Evolutionary conservation across 306 rosid species (phyloP).

Genomic region (Inga leiocalycina): DNA sequence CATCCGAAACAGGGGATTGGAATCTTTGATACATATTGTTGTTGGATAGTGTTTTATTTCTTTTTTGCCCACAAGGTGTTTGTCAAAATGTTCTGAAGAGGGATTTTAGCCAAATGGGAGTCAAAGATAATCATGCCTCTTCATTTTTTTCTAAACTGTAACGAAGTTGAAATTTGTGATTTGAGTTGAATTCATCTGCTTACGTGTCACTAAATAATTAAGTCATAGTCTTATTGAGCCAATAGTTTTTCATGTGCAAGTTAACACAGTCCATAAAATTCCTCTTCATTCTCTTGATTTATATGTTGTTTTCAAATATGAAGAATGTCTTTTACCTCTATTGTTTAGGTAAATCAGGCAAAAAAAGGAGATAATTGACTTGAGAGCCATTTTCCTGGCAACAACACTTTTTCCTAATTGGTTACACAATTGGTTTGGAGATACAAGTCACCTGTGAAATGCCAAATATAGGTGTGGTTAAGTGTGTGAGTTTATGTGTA

Average conservation of each 20-base stretch:
- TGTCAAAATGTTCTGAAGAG: no score
- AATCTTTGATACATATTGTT: no score
- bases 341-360: not conserved
- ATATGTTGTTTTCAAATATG: not conserved
- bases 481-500: not conserved
- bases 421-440: not conserved
- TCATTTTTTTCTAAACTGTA: no score
- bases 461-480: not conserved
- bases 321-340: not conserved
- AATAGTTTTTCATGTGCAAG: no score
- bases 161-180: no score
- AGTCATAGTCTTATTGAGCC: not conserved
- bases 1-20: no score
- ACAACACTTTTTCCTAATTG: not conserved
- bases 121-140: no score
- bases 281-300: not conserved
- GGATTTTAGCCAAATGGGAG: no score
- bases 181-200: no score
- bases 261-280: no score
- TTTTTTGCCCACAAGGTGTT: no score
- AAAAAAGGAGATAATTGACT: not conserved
- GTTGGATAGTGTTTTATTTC: no score
- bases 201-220: not conserved
- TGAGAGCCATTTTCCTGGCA: not conserved
- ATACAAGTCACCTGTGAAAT: not conserved